A percentile compares a stretch with the other conserved stretches of the same genome.
Evolutionary conservation across 495 filamentous ascomycete species (phyloP).

Genomic region (Paragyromitra xinjiangensis): DNA sequence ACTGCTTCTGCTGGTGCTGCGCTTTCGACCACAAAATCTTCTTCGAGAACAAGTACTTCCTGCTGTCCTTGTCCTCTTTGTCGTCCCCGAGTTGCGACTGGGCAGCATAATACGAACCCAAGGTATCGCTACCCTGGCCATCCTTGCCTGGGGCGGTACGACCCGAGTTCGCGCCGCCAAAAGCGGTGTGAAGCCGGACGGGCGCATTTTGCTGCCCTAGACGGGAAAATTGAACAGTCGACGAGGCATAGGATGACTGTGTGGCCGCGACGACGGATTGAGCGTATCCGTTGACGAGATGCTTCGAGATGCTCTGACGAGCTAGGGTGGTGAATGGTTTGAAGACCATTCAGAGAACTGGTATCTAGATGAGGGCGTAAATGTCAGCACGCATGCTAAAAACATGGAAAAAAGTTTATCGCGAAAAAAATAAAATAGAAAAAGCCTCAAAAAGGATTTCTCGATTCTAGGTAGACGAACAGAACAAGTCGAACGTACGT

Average conservation of each 20-base stretch:
- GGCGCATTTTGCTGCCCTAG: slow-evolving; percentile 63
- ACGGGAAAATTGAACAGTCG: slow-evolving; percentile 68
- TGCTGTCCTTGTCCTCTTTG: slow-evolving; percentile 55
- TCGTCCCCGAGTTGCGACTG: slow-evolving; percentile 49
- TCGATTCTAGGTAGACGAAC: slow-evolving; percentile 14
- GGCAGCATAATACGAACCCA: slow-evolving; percentile 52
- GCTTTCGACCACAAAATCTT: slow-evolving; percentile 58
- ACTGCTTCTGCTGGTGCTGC: slow-evolving; percentile 57
- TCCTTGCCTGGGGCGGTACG: slow-evolving; percentile 76
- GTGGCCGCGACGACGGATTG: slow-evolving; percentile 96
- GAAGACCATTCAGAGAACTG: slow-evolving; percentile 79
- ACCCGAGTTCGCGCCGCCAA: slow-evolving; percentile 68
- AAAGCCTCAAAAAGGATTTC: not conserved
- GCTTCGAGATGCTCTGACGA: slow-evolving; percentile 95
- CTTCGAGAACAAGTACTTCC: slow-evolving; percentile 57
- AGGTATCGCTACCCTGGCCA: slow-evolving; percentile 65
- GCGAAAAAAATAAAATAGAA: slow-evolving; percentile 1
- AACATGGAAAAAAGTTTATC: not conserved
- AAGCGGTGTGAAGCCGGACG: slow-evolving; percentile 67
- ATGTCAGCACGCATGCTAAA: slow-evolving; percentile 42
- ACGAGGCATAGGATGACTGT: slow-evolving; percentile 84
- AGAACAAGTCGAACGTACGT: slow-evolving; percentile 40
- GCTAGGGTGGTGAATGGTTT: slow-evolving; percentile 87
- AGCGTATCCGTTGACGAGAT: slow-evolving; percentile 95
- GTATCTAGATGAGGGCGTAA: slow-evolving; percentile 49